Percentiles rank a stretch among this genome's conserved stretches.
These are phyloP conservation scores for Rubroshorea leprosula DNA, from an alignment of 345 rosid species.

Conservation along the genomic window DNA sequence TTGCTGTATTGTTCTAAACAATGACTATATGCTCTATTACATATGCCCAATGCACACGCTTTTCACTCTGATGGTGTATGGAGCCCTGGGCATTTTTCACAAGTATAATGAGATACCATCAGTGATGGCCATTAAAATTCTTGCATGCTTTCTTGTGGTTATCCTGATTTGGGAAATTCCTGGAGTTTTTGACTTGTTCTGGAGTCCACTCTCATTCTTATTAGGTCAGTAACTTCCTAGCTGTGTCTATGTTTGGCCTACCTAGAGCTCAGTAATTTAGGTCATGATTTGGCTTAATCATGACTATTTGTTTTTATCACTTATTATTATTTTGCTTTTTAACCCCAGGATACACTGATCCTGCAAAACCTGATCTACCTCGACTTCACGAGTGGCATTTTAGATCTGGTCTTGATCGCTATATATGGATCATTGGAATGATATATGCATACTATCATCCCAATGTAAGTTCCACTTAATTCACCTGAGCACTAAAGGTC, in stretches of 20 bases:
- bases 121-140: constrained; percentile 78
- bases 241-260: constrained; percentile 7
- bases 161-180: constrained; percentile 92
- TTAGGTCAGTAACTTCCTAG: constrained; percentile 43
- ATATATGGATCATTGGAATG: constrained; percentile 95
- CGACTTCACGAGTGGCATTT: constrained; percentile 91
- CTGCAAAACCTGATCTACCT: constrained; percentile 84
- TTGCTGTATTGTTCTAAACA: constrained; percentile 85
- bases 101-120: constrained; percentile 83
- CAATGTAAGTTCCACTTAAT: constrained; percentile 41
- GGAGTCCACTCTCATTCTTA: constrained; percentile 73
- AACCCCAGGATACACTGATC: constrained; percentile 67
- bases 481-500: background rate
- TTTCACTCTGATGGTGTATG: constrained; percentile 91
- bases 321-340: too few relatives aligned
- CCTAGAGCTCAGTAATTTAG: constrained; percentile 3
- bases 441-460: constrained; percentile 94
- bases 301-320: background rate
- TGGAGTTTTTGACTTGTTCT: constrained; percentile 70
- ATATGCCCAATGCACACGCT: constrained; percentile 99
- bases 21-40: constrained; percentile 89
- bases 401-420: constrained; percentile 98
- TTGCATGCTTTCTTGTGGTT: constrained; percentile 79
- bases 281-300: background rate
- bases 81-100: constrained; percentile 80